Evolutionary conservation across 1,284 basidiomycete species (phyloP).

Genomic region (Pseudozyma sp.): DNA sequence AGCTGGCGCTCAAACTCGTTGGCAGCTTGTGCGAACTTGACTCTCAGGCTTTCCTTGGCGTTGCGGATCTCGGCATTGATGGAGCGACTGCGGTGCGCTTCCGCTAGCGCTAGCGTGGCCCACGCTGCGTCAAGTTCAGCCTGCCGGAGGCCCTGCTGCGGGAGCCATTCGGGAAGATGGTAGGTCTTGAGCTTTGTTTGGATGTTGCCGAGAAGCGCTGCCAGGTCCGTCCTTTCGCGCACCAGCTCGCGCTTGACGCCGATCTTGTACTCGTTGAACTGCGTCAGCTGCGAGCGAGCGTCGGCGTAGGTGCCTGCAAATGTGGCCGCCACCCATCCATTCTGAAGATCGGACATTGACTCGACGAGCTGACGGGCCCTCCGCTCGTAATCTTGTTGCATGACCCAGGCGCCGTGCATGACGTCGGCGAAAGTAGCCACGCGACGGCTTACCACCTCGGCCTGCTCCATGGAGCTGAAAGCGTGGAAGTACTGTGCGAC

Average conservation of each 20-base stretch:
- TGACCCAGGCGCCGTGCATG: conserved; percentile 78
- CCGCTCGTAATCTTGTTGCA: conserved; percentile 92
- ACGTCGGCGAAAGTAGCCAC: conserved; percentile 96
- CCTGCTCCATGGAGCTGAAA: conserved; percentile 96
- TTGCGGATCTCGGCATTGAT: conserved; percentile 89
- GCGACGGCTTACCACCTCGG: conserved; percentile 89
- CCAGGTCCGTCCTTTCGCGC: conserved; percentile 87
- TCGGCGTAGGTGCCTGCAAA: conserved; percentile 75
- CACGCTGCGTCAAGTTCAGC: conserved; percentile 84
- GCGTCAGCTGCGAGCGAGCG: conserved; percentile 80
- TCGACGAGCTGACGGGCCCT: conserved; percentile 73
- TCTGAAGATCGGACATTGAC: conserved; percentile 44
- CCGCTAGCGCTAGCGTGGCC: conserved; percentile 79
- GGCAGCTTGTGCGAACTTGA: conserved; percentile 83
- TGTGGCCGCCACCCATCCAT: conserved; percentile 49
- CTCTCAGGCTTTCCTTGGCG: conserved; percentile 77
- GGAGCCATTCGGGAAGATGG: conserved; percentile 70
- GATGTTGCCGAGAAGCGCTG: conserved; percentile 89
- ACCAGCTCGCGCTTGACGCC: conserved; percentile 88
- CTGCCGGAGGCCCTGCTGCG: conserved; percentile 51
- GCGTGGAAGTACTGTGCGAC: conserved; percentile 97
- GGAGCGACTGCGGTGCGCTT: conserved; percentile 81
- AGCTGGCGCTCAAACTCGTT: conserved; percentile 78
- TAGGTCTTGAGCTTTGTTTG: conserved; percentile 95
- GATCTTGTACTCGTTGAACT: conserved; percentile 85